A percentile compares a stretch with the other conserved stretches of the same genome.
Conservation (phyloP, 1,139 yeast species). For the Kodamaea fungicola region DNA sequence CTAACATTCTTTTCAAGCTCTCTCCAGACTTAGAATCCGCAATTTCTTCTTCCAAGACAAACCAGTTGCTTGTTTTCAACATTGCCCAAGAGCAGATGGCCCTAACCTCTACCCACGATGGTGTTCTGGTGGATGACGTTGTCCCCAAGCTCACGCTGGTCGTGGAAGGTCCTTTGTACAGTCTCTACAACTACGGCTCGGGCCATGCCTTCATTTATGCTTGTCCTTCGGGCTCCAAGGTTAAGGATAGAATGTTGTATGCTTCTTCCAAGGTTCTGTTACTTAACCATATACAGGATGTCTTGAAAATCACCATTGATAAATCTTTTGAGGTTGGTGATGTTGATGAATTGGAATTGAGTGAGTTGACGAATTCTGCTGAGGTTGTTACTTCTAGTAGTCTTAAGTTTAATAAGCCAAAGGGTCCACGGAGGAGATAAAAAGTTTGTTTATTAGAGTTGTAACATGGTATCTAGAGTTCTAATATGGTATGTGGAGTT, state of each 20-base stretch:
- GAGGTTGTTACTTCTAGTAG: conserved; percentile 16
- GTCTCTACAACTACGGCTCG: conserved; percentile 44
- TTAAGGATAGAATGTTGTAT: conserved; percentile 88
- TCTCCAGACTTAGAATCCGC: conserved; percentile 21
- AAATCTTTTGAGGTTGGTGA: conserved; percentile 66
- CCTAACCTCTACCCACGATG: conserved; percentile 14
- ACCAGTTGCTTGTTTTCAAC: conserved; percentile 27
- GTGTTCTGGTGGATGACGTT: conserved; percentile 21
- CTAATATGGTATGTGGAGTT: too few relatives aligned
- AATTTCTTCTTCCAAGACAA: conserved; percentile 15
- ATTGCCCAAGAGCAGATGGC: conserved; percentile 34
- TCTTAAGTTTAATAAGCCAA: conserved; percentile 49
- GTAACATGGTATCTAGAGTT: too few relatives aligned
- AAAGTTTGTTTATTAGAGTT: too few relatives aligned
- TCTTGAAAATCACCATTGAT: conserved; percentile 24
- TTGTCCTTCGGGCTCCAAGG: conserved; percentile 88
- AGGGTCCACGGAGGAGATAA: conserved; percentile 52
- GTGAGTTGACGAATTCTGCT: conserved; percentile 17
- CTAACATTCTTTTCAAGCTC: conserved; percentile 27
- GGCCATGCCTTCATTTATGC: conserved; percentile 64
- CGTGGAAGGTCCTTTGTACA: conserved; percentile 44
- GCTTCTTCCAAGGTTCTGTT: conserved; percentile 80
- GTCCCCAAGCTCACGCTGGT: conserved; percentile 17
- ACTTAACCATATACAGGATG: conserved; percentile 43
- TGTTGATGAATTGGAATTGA: conserved; percentile 56